Evolutionary conservation across 2,329 filamentous ascomycete genomes (phyloP).

Genomic region (Purpureocillium lavendulum): DNA sequence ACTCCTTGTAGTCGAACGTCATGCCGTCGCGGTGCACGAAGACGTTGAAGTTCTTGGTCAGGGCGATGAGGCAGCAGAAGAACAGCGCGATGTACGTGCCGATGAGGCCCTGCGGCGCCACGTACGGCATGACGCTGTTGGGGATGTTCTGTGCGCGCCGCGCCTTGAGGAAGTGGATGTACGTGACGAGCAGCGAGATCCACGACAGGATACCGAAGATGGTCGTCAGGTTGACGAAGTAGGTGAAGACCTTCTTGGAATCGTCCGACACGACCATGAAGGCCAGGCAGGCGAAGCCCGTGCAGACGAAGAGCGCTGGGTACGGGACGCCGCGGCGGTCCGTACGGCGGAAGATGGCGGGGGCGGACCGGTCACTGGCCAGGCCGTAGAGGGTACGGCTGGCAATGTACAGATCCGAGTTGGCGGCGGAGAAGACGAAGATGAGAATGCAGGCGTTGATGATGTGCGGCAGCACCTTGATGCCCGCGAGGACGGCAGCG

Average conservation of each 20-base stretch:
- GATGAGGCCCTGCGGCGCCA: slow-evolving; percentile 61
- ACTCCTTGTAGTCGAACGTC: slow-evolving; percentile 64
- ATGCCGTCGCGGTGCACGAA: slow-evolving; percentile 49
- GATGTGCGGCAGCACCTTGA: slow-evolving; percentile 55
- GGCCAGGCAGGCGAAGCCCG: slow-evolving; percentile 56
- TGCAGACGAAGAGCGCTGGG: slow-evolving; percentile 52
- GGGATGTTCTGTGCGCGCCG: slow-evolving; percentile 52
- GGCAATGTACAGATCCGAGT: slow-evolving; percentile 71
- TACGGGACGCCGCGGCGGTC: slow-evolving; percentile 65
- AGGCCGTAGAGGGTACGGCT: slow-evolving; percentile 67
- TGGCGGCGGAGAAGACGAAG: slow-evolving; percentile 70
- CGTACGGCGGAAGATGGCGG: slow-evolving; percentile 61
- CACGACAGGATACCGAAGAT: slow-evolving; percentile 60
- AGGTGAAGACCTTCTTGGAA: slow-evolving; percentile 48
- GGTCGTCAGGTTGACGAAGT: slow-evolving; percentile 61
- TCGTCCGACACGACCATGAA: slow-evolving; percentile 57
- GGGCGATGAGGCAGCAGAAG: slow-evolving; percentile 63
- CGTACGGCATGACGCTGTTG: slow-evolving; percentile 49
- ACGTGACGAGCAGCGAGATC: slow-evolving; percentile 60
- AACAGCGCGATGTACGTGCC: slow-evolving; percentile 61
- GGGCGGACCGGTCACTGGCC: slow-evolving; percentile 63
- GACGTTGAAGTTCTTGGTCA: slow-evolving; percentile 77
- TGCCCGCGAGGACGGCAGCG: slow-evolving; percentile 56
- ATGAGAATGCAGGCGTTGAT: slow-evolving; percentile 67
- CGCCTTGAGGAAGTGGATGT: slow-evolving; percentile 58